These are phyloP conservation scores for Populus pruinosa DNA, from an alignment of 345 rosid species.

Conservation along the genomic window DNA sequence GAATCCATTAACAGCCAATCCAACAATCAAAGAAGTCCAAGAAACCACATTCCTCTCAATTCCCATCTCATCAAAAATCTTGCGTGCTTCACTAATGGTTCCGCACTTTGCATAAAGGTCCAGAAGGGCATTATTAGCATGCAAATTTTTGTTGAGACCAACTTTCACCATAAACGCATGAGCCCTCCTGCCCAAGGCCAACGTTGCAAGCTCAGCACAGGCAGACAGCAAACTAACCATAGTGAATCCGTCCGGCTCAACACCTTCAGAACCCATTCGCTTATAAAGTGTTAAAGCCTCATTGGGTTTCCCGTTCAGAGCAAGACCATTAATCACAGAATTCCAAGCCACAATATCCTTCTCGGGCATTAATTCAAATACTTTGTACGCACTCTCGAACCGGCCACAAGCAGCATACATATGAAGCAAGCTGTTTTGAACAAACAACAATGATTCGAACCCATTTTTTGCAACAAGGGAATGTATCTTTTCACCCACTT, in stretches of 20 bases:
- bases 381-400: constrained; percentile 42
- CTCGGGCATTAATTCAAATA: constrained; percentile 59
- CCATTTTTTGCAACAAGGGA: constrained; percentile 52
- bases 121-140: constrained; percentile 59
- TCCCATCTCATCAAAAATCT: constrained; percentile 52
- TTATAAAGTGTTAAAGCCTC: constrained; percentile 57
- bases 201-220: constrained; percentile 75
- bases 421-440: constrained; percentile 64
- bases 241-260: constrained; percentile 77
- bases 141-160: constrained; percentile 47
- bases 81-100: constrained; percentile 46
- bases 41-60: constrained; percentile 57
- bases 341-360: constrained; percentile 91
- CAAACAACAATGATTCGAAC: constrained; percentile 55
- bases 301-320: constrained; percentile 57
- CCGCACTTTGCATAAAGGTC: constrained; percentile 82
- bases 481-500: constrained; percentile 53
- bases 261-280: constrained; percentile 49
- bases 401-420: constrained; percentile 53
- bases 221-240: constrained; percentile 71
- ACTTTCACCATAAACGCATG: constrained; percentile 57
- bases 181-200: constrained; percentile 62
- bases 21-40: constrained; percentile 76
- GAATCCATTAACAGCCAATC: constrained; percentile 81
- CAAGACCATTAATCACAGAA: constrained; percentile 80